Evolutionary conservation across 2,329 filamentous ascomycete species (phyloP).

Genomic region (Trichoderma semiorbis): DNA sequence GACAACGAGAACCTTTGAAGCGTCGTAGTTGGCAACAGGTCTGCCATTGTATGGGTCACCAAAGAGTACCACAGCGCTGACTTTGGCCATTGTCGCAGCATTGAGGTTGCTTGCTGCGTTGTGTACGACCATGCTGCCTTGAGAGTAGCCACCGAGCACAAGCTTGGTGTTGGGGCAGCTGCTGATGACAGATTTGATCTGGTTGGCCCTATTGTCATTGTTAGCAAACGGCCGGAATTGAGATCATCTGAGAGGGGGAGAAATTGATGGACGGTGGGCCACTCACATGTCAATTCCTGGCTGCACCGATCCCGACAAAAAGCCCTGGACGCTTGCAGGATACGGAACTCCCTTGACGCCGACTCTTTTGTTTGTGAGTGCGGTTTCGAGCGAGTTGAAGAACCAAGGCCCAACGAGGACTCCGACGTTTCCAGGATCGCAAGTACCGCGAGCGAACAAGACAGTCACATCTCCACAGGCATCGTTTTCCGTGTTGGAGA

Average conservation of each 20-base stretch:
- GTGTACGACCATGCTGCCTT: slow-evolving; percentile 29
- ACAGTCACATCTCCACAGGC: slow-evolving; percentile 29
- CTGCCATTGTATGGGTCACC: slow-evolving; percentile 28
- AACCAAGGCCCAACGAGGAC: slow-evolving; percentile 29
- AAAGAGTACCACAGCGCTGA: slow-evolving; percentile 32
- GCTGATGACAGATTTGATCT: slow-evolving; percentile 29
- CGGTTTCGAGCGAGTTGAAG: slow-evolving; percentile 23
- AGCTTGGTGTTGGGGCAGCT: slow-evolving; percentile 27
- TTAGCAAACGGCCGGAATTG: background rate
- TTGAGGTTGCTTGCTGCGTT: slow-evolving; percentile 27
- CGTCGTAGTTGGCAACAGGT: slow-evolving; percentile 24
- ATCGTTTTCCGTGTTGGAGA: slow-evolving; percentile 20
- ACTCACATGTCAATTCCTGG: slow-evolving; percentile 26
- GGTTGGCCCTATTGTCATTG: slow-evolving; percentile 31
- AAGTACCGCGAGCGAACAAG: slow-evolving; percentile 31
- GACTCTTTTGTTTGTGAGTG: slow-evolving; percentile 20
- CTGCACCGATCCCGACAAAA: slow-evolving; percentile 23
- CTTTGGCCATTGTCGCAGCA: slow-evolving; percentile 23
- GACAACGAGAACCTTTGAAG: slow-evolving; percentile 23
- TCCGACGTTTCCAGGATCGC: slow-evolving; percentile 31
- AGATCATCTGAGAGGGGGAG: background rate
- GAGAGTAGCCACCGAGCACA: slow-evolving; percentile 30
- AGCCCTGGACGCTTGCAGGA: slow-evolving; percentile 28
- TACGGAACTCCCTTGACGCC: slow-evolving; percentile 30
- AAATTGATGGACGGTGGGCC: too few relatives aligned